Percentiles rank a stretch among this genome's conserved stretches.
Evolutionary conservation across 2,329 filamentous ascomycete genomes (phyloP).

Genomic region (Parafenestella ontariensis): DNA sequence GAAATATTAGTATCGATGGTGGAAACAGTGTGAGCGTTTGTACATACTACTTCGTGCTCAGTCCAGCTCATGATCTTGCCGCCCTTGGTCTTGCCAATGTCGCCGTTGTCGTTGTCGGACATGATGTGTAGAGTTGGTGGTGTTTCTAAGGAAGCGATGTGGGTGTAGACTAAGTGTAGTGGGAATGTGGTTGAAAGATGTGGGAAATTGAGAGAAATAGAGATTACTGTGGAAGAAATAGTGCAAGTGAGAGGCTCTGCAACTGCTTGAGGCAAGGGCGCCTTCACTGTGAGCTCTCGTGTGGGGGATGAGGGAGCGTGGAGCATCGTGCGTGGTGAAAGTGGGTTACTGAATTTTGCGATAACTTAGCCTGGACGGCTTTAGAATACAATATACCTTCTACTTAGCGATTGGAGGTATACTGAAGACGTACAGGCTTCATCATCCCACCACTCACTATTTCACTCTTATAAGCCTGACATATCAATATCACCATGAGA

Average conservation of each 20-base stretch:
- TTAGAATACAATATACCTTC: background rate
- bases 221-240: background rate
- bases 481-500: background rate
- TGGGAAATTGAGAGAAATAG: background rate
- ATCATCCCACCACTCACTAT: background rate
- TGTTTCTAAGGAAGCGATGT: background rate
- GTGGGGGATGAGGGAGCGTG: background rate
- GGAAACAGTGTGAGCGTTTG: too few species aligned
- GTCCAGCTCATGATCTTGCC: slow-evolving; percentile 11
- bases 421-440: background rate
- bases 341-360: background rate
- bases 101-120: background rate
- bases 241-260: background rate
- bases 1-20: slow-evolving; percentile 1
- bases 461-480: background rate
- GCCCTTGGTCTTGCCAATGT: background rate
- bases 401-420: background rate
- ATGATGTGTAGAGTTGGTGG: background rate
- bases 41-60: slow-evolving; percentile 23
- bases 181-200: background rate
- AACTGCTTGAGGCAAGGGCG: background rate
- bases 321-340: background rate
- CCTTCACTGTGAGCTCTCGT: background rate
- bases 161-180: background rate
- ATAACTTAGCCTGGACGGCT: background rate